Conservation (phyloP, 176 grass and related monocot genomes). For the Musa schizocarpa region DNA sequence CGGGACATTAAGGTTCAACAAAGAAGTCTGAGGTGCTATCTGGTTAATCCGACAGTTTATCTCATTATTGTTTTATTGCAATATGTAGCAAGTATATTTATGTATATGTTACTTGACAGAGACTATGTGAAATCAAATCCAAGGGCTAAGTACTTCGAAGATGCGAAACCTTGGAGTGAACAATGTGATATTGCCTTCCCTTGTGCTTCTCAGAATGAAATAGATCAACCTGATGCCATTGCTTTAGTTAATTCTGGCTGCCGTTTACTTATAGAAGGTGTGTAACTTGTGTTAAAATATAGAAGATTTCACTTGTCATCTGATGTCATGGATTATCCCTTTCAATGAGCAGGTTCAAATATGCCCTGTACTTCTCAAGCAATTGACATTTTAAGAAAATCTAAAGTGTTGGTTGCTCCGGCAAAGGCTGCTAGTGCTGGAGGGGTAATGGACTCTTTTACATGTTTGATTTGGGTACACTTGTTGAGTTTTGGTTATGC, state of each 20-base stretch:
- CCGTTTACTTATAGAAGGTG: slow-evolving; percentile 82
- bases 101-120: slow-evolving; percentile 47
- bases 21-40: slow-evolving; percentile 71
- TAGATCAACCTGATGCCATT: slow-evolving; percentile 70
- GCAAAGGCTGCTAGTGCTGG: slow-evolving; percentile 88
- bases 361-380: slow-evolving; percentile 86
- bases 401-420: slow-evolving; percentile 82
- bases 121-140: slow-evolving; percentile 91
- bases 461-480: background rate
- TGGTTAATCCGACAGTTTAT: background rate
- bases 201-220: slow-evolving; percentile 96
- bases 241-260: slow-evolving; percentile 80
- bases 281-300: slow-evolving; percentile 1
- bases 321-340: slow-evolving; percentile 15
- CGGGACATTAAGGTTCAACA: slow-evolving; percentile 87
- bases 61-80: background rate
- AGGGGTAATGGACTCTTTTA: slow-evolving; percentile 71
- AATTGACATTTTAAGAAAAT: slow-evolving; percentile 86
- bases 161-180: slow-evolving; percentile 83
- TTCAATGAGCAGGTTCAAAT: slow-evolving; percentile 69
- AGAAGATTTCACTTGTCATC: slow-evolving; percentile 4
- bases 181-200: slow-evolving; percentile 87
- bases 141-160: slow-evolving; percentile 72
- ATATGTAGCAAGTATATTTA: slow-evolving; percentile 10
- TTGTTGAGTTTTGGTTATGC: background rate